Percentiles rank a stretch among this genome's conserved stretches.
Conservation (phyloP, 495 filamentous ascomycete genomes). For the Aspergillus leporis region DNA sequence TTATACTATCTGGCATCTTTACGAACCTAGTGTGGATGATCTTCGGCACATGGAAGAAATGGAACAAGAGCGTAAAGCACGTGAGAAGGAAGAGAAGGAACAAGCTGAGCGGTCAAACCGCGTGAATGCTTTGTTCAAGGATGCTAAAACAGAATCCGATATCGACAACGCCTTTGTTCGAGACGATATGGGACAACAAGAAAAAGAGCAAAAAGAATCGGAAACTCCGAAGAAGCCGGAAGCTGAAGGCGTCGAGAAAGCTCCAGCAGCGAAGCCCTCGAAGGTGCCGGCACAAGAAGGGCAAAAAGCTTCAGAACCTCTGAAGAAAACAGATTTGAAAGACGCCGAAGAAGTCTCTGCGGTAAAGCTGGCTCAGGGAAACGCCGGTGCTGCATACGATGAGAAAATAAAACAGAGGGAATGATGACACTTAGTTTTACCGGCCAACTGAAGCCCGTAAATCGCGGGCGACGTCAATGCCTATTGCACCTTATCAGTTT, state of each 20-base stretch:
- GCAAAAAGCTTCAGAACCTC: constrained; percentile 5
- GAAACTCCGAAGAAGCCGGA: constrained; percentile 2
- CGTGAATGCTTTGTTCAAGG: constrained; percentile 55
- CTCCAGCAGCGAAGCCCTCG: background rate
- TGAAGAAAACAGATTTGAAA: constrained; percentile 9
- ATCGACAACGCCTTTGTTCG: constrained; percentile 77
- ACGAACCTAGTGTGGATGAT: constrained; percentile 97
- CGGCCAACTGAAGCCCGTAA: background rate
- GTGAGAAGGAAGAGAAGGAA: constrained; percentile 73
- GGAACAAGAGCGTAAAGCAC: constrained; percentile 73
- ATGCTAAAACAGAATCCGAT: constrained; percentile 73
- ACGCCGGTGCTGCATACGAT: background rate
- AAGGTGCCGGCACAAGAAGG: background rate
- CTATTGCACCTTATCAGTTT: background rate
- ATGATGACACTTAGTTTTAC: background rate
- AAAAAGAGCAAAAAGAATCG: constrained; percentile 23
- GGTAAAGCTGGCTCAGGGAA: constrained; percentile 9
- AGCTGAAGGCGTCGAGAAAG: background rate
- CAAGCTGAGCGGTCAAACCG: constrained; percentile 50
- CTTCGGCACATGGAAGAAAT: constrained; percentile 98
- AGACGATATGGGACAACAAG: constrained; percentile 60
- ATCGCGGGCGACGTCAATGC: background rate
- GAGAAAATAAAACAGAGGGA: constrained; percentile 4
- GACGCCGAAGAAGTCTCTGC: constrained; percentile 7
- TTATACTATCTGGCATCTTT: constrained; percentile 99